Base-by-base conservation (phyloP, 148 eudicot genomes). In the Chenopodium suecicum region DNA sequence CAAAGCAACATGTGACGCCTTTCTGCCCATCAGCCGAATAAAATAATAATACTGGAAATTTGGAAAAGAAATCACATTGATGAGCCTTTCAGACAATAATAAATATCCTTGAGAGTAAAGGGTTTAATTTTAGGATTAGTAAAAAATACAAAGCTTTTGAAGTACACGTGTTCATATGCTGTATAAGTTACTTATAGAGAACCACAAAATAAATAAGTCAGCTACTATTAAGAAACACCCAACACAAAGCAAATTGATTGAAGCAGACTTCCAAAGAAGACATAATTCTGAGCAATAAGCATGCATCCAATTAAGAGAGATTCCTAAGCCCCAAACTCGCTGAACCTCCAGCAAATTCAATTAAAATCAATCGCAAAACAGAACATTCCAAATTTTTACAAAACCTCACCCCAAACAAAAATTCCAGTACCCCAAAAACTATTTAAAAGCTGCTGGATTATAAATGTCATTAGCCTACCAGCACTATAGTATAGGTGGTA, bases 1-100 rank as follows among this genome's bases (percentile, higher is more conserved):
- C 83, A 96, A 74, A 64, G 99, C 98, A 82, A 96, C 99, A 82
- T 96, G 98, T 73, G 99, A 96, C 74, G 98, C 98, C 89, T 89
- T 96, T 78, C 98, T 91, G 23, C 99, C 99, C 99, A 96, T 96
- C 85, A 96, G 94, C 67, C 99, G 90, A 74, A 96, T 92, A 85
- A 96, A 96, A 75, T 96, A 96, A 70, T 96, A 96, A 88, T 96
- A 96, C 98, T 96, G 89, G 58, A 34, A 34, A 34, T 34, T 34
- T 34, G 37, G 37, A 84, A 77, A 77, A 69, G 41, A 78, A 62
- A 78, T 17, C 7, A 78, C 69, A 77, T 9, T 27, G 27, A 85
- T 78, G 41, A 85, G 73, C 52, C 75, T 66, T 70, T 84, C 25
- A 74, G 41, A 68, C 47, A 70, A 44, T 75, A 7, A 29, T 47